Conservation (phyloP, 2,329 filamentous ascomycete species). For the Periconia sp. region DNA sequence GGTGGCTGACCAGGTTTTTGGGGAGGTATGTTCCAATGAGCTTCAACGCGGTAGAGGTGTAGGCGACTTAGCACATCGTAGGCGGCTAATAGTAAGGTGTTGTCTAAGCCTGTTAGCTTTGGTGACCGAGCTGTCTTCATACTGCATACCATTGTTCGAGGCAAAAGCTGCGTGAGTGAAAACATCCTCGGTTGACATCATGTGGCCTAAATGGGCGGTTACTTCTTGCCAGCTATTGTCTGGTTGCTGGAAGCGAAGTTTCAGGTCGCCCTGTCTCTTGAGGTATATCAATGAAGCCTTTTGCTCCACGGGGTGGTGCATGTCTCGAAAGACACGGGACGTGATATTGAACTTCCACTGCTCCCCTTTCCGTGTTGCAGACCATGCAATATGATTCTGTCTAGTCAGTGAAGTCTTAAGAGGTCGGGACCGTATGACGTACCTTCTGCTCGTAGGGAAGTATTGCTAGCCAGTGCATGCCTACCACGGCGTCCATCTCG, state of each 20-base stretch:
- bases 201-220: constrained; percentile 74
- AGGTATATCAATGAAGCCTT: constrained; percentile 80
- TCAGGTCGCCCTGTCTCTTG: constrained; percentile 74
- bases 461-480: constrained; percentile 78
- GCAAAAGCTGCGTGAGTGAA: constrained; percentile 51
- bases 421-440: background rate
- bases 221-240: constrained; percentile 75
- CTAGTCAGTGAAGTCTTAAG: constrained; percentile 7
- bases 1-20: constrained; percentile 61
- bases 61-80: constrained; percentile 75
- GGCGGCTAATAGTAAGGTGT: constrained; percentile 67
- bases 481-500: constrained; percentile 79
- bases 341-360: constrained; percentile 74
- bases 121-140: no score
- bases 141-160: constrained; percentile 74
- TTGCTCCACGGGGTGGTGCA: constrained; percentile 72
- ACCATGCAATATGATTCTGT: constrained; percentile 46
- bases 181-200: constrained; percentile 64
- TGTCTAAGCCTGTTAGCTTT: constrained; percentile 33
- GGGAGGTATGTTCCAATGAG: constrained; percentile 73
- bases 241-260: constrained; percentile 78
- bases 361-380: constrained; percentile 46
- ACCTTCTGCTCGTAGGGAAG: constrained; percentile 50
- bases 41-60: constrained; percentile 73
- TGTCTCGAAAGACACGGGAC: constrained; percentile 69